Conservation (phyloP, 2,329 filamentous ascomycete species). For the Aspergillus brasiliensis region DNA sequence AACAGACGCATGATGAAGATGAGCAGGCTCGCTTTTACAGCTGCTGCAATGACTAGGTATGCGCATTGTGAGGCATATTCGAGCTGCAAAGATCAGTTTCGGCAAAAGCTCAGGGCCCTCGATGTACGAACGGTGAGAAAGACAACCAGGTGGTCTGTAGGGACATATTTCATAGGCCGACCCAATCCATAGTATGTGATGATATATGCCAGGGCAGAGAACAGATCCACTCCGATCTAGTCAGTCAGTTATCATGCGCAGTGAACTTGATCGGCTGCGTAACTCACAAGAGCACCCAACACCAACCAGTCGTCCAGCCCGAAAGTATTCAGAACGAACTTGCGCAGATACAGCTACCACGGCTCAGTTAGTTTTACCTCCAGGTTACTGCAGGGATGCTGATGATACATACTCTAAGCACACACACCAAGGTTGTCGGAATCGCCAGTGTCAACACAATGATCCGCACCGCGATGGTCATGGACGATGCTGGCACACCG, state of each 20-base stretch:
- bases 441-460: slow-evolving; percentile 5
- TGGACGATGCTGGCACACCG: background rate
- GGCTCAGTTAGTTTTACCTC: background rate
- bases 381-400: background rate
- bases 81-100: slow-evolving; percentile 5
- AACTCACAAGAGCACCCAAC: slow-evolving; percentile 16
- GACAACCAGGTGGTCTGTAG: slow-evolving; percentile 9
- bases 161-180: slow-evolving; percentile 4
- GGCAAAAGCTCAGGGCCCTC: background rate
- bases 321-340: slow-evolving; percentile 16
- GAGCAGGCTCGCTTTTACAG: slow-evolving; percentile 10
- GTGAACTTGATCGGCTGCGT: background rate
- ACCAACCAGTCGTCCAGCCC: slow-evolving; percentile 21
- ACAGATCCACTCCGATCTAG: slow-evolving; percentile 14
- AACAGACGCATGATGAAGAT: slow-evolving; percentile 15
- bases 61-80: slow-evolving; percentile 11
- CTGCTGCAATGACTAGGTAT: slow-evolving; percentile 10
- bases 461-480: slow-evolving; percentile 3
- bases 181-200: slow-evolving; percentile 15
- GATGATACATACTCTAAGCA: background rate
- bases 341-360: slow-evolving; percentile 19
- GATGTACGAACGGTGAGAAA: slow-evolving; percentile 12
- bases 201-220: slow-evolving; percentile 17
- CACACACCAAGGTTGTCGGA: slow-evolving; percentile 5
- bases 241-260: background rate